These are phyloP conservation scores for Hyparrhenia diplandra DNA, from an alignment of 176 grass and related monocot genomes.

Conservation along the genomic window DNA sequence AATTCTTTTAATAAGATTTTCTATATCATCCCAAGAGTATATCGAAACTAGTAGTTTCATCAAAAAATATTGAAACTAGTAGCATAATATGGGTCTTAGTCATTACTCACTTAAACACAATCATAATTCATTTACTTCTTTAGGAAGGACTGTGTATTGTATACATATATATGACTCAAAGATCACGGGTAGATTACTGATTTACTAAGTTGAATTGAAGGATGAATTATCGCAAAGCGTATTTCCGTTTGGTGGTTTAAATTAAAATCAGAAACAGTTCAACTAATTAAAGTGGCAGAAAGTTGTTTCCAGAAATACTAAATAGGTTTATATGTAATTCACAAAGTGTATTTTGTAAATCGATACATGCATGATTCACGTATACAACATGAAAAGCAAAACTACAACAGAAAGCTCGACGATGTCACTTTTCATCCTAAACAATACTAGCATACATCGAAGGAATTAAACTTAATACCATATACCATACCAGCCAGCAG, in stretches of 20 bases:
- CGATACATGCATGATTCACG: not conserved
- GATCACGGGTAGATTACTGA: not conserved
- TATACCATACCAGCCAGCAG: not conserved
- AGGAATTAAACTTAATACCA: constrained; percentile 17
- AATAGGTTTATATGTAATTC: not conserved
- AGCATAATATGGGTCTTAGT: not conserved
- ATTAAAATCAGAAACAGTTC: not conserved
- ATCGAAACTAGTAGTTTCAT: not conserved
- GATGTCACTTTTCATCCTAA: constrained; percentile 18
- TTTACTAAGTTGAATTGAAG: not conserved
- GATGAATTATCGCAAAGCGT: constrained; percentile 10
- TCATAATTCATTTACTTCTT: not conserved
- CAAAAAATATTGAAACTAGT: not conserved
- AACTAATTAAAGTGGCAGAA: constrained; percentile 1
- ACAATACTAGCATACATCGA: not conserved
- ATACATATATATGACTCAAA: not conserved
- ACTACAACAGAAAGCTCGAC: not conserved
- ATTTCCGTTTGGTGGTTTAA: constrained; percentile 10
- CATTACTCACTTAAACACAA: not conserved
- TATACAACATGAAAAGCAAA: constrained; percentile 8
- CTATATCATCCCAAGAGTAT: not conserved
- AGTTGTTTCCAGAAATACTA: not conserved
- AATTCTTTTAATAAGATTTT: not conserved
- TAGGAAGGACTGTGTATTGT: not conserved
- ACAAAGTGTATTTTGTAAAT: not conserved